Percentiles rank a stretch among this genome's conserved stretches.
Evolutionary conservation across 2,329 filamentous ascomycete species (phyloP).

Genomic region (Paramyrothecium roridum): DNA sequence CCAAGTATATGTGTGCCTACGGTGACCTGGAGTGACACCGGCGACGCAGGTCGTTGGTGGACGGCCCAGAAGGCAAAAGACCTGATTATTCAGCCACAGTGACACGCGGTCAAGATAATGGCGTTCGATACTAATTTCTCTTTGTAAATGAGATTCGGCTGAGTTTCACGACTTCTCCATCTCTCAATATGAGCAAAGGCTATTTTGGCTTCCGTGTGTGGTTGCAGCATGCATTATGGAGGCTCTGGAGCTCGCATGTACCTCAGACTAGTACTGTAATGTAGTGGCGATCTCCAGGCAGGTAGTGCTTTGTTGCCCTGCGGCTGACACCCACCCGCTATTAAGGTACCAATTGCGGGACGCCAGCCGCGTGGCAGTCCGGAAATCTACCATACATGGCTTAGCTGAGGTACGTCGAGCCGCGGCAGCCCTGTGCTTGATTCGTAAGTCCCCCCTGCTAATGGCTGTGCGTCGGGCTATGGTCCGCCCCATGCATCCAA

Average conservation of each 20-base stretch:
- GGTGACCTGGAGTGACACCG: no score
- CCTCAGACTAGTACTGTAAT: not conserved
- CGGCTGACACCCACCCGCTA: not conserved
- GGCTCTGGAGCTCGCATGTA: not conserved
- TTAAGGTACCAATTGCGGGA: not conserved
- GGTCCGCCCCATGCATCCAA: not conserved
- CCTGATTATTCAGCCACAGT: no score
- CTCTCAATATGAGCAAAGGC: no score
- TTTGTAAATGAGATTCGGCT: no score
- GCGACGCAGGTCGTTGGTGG: no score
- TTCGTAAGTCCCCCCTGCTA: not conserved
- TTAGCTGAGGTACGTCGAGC: not conserved
- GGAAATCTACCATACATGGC: not conserved
- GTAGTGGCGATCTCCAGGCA: not conserved
- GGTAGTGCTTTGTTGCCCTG: not conserved
- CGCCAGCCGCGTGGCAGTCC: not conserved
- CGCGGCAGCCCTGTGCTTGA: not conserved
- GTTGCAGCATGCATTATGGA: no score
- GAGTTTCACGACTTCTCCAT: no score
- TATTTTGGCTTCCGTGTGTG: no score
- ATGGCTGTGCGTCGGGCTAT: not conserved
- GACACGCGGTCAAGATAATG: no score
- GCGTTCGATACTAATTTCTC: no score
- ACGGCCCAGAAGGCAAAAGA: no score
- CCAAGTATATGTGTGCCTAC: no score